Conservation (phyloP, 192 early-diverging fungal species). For the Entrophospora sp. region DNA sequence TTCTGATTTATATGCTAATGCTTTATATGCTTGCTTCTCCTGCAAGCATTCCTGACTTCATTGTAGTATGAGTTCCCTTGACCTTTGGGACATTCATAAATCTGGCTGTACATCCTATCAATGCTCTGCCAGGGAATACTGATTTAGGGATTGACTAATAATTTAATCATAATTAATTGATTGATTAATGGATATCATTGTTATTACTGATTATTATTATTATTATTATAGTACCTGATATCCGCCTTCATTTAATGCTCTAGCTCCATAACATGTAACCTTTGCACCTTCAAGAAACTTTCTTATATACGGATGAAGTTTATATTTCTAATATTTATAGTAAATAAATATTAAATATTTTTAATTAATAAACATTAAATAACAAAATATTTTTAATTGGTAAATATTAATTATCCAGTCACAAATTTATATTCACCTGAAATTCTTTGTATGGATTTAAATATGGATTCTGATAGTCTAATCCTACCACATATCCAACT, state of each 20-base stretch:
- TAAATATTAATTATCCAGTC: too few relatives aligned
- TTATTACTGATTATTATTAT: background rate
- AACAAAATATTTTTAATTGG: background rate
- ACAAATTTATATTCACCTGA: constrained; percentile 38
- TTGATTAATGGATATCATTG: background rate
- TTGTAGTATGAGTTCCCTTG: constrained; percentile 99
- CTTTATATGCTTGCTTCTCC: constrained; percentile 82
- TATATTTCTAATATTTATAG: constrained; percentile 65
- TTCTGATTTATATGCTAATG: too few relatives aligned
- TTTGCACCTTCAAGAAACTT: constrained; percentile 83
- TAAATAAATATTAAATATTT: background rate
- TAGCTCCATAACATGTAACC: constrained; percentile 85
- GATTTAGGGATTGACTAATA: constrained; percentile 80
- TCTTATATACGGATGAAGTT: constrained; percentile 83
- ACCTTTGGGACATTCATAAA: constrained; percentile 98
- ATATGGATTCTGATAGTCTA: constrained; percentile 95
- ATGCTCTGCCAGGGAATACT: constrained; percentile 86
- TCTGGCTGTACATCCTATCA: constrained; percentile 93
- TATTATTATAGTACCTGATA: constrained; percentile 45
- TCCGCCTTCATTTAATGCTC: constrained; percentile 96
- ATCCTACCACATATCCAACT: constrained; percentile 81
- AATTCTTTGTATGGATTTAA: constrained; percentile 95
- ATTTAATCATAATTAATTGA: background rate
- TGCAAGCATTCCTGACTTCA: constrained; percentile 96
- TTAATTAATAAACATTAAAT: background rate